Percentiles rank a stretch among this genome's conserved stretches.
phyloP scores from a whole-genome alignment of 306 rosid genomes.

The Malus orientalis region DNA sequence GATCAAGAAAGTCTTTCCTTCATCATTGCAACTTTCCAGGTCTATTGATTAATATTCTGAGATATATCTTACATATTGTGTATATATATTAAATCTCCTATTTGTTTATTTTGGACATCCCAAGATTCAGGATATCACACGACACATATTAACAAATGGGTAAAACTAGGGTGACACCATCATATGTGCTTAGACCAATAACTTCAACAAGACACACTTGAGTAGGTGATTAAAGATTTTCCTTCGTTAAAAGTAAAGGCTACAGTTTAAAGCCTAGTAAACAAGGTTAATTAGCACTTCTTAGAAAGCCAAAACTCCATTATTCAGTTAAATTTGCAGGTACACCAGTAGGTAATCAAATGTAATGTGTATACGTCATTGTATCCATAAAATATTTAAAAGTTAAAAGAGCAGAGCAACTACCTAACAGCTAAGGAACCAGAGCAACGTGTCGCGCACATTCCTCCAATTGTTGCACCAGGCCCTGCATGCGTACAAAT shows the following conservation, averaged over 20 bases:
- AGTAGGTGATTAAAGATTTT: background rate
- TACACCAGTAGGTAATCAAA: background rate
- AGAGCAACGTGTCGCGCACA: slow-evolving; percentile 99
- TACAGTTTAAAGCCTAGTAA: background rate
- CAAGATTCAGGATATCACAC: background rate
- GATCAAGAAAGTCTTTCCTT: background rate
- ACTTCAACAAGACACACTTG: background rate
- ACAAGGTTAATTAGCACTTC: background rate
- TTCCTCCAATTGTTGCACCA: slow-evolving; percentile 98
- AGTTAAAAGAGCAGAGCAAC: slow-evolving; percentile 1
- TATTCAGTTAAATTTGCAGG: background rate
- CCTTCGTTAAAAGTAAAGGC: background rate
- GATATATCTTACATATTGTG: background rate
- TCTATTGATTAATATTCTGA: background rate
- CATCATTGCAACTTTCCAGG: background rate
- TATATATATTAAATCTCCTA: background rate
- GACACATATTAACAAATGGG: background rate
- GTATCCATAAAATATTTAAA: background rate
- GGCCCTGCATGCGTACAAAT: slow-evolving; percentile 60
- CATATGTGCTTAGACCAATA: background rate
- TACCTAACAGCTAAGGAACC: slow-evolving; percentile 97
- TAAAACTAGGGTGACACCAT: background rate
- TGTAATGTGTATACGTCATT: background rate
- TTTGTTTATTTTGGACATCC: background rate
- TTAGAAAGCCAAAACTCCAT: background rate